phyloP scores from a whole-genome alignment of 257 asterid species.

The Jacaranda mimosifolia region DNA sequence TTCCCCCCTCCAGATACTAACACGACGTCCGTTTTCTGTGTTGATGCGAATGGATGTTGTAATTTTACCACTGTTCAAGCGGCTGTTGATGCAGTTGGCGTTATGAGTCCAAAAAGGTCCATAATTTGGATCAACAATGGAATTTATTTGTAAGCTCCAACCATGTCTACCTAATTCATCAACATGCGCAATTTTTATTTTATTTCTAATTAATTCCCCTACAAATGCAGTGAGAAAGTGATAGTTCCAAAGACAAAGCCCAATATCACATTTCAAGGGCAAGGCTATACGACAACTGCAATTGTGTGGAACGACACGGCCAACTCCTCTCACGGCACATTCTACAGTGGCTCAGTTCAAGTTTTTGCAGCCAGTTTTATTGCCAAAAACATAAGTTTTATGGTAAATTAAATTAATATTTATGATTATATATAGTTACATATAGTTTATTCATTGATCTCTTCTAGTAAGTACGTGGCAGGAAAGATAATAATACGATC shows the following conservation, averaged over 20 bases:
- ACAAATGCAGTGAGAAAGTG: slow-evolving; percentile 76
- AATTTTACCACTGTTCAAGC: slow-evolving; percentile 89
- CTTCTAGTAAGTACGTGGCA: too few relatives aligned
- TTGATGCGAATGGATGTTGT: slow-evolving; percentile 89
- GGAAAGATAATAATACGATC: too few relatives aligned
- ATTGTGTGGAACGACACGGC: slow-evolving; percentile 93
- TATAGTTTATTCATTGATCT: not conserved
- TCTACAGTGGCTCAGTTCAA: slow-evolving; percentile 89
- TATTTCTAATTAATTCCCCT: not conserved
- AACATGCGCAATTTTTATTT: not conserved
- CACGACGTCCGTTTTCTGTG: slow-evolving; percentile 68
- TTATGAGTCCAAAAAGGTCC: slow-evolving; percentile 59
- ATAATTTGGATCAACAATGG: slow-evolving; percentile 87
- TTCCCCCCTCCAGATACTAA: slow-evolving; percentile 75
- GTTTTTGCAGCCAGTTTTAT: slow-evolving; percentile 80
- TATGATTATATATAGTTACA: not conserved
- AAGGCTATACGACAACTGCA: slow-evolving; percentile 88
- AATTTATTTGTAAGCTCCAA: slow-evolving; percentile 73
- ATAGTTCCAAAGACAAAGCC: slow-evolving; percentile 69
- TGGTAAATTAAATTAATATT: slow-evolving; percentile 63
- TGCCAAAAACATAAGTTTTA: slow-evolving; percentile 89
- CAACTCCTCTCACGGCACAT: slow-evolving; percentile 83
- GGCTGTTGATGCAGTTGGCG: slow-evolving; percentile 81
- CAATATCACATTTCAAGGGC: slow-evolving; percentile 93
- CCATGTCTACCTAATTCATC: too few relatives aligned